Base-by-base conservation (phyloP, 2,329 filamentous ascomycete species). In the Xylaria sp. region DNA sequence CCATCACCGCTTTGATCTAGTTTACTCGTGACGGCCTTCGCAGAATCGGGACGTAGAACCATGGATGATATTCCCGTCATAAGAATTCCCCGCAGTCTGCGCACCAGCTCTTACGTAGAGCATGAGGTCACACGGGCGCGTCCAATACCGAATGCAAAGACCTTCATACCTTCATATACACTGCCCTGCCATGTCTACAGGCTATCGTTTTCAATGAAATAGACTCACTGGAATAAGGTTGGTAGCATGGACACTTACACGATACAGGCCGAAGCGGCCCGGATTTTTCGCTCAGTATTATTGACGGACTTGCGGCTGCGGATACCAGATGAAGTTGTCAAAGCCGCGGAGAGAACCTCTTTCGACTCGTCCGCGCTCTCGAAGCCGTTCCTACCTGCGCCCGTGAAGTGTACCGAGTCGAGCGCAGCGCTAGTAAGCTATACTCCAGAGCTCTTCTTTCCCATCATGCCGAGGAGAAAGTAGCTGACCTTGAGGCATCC, bases 361-460 rank as follows among this genome's bases (percentile, higher is more conserved):
- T 76, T 76, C 48, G 66, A 72, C 46, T n/a, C 55, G 2, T 62
- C 62, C 4, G 64, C 69, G 3, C 58, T 71, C 29, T 41, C 59
- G 9, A 33, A 54, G 37, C 71, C 73, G 2, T 73, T 72, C 56
- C 60, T 74, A 4, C 71, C 71, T 0, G 68, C 71, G 9, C 71
- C 71, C 1, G 54, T 72, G 17, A 74, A 74, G 43, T 71, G 69
- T 40, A 73, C 59, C 31, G 72, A 74, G 59, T 68, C 67, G 15
- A 73, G 72, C 64, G 52, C 72, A 4, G 72, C 71, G 7, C 62
- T 74, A 4, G 61, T 63, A 19, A 60, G 61, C 57, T 5, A 19
- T n/a, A 6, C 37, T 5, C 13, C 6, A 8, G 9, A 1, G 15
- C 5, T 21, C 3, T 21, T 15, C 6, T 23, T 43, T 41, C 15